A percentile compares a stretch with the other conserved stretches of the same genome.
phyloP scores from a whole-genome alignment of 495 filamentous ascomycete species.

The Annulohypoxylon moriforme region DNA sequence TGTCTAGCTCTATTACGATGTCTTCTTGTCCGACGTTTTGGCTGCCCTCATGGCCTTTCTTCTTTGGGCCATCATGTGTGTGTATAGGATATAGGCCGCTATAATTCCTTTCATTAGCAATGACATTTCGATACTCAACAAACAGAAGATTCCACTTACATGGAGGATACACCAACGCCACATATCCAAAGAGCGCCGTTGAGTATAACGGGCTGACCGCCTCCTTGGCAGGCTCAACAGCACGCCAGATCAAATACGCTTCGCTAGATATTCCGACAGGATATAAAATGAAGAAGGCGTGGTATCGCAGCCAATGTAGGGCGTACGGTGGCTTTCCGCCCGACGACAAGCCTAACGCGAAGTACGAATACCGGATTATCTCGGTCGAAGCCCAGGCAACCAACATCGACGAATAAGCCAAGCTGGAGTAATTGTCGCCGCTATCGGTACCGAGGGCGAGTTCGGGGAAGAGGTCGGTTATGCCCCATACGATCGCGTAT shows the following conservation, averaged over 20 bases:
- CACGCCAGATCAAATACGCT: slow-evolving; percentile 79
- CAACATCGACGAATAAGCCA: slow-evolving; percentile 77
- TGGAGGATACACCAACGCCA: slow-evolving; percentile 82
- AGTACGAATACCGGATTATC: slow-evolving; percentile 89
- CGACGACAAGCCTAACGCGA: slow-evolving; percentile 73
- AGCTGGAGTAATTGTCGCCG: slow-evolving; percentile 26
- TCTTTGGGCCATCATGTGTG: slow-evolving; percentile 93
- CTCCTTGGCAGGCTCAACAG: slow-evolving; percentile 67
- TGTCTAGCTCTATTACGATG: slow-evolving; percentile 27
- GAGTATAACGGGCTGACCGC: slow-evolving; percentile 63
- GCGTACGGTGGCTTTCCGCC: slow-evolving; percentile 64
- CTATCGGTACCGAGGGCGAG: slow-evolving; percentile 51
- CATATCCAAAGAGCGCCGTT: slow-evolving; percentile 49
- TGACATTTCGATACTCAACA: neutral
- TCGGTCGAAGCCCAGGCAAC: slow-evolving; percentile 87
- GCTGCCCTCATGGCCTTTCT: slow-evolving; percentile 76
- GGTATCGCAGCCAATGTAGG: slow-evolving; percentile 90
- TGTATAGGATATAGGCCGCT: slow-evolving; percentile 90
- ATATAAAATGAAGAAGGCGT: slow-evolving; percentile 92
- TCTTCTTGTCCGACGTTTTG: slow-evolving; percentile 50
- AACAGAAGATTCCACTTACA: slow-evolving; percentile 63
- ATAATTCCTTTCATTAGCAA: slow-evolving; percentile 4
- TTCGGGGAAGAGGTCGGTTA: slow-evolving; percentile 74
- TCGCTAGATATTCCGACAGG: slow-evolving; percentile 91
- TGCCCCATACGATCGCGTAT: slow-evolving; percentile 84